A percentile compares a stretch with the other conserved stretches of the same genome.
phyloP scores from a whole-genome alignment of 805 yeast species.

The Yarrowia porcina region DNA sequence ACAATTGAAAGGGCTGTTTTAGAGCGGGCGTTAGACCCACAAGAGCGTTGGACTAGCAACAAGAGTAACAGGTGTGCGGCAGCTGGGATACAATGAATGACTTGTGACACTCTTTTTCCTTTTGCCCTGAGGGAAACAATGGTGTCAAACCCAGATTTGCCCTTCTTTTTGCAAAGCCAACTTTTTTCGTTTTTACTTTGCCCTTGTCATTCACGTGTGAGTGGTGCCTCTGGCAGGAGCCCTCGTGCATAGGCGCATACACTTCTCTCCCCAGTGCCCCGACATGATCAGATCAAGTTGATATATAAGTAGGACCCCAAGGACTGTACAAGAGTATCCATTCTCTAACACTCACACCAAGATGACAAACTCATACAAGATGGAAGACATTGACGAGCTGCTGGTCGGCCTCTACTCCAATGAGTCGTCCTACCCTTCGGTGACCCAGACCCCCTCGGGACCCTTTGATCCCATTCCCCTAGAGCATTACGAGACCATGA shows the following conservation, averaged over 20 bases:
- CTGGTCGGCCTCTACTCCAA: background rate
- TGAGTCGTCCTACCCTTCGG: background rate
- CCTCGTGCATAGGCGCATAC: background rate
- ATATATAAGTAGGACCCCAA: background rate
- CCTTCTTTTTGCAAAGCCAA: too few relatives aligned
- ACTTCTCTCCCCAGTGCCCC: background rate
- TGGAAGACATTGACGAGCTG: slow-evolving; percentile 17
- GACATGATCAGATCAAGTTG: background rate
- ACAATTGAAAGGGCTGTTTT: too few relatives aligned
- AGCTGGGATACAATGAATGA: too few relatives aligned
- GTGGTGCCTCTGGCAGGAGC: background rate
- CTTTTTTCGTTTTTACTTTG: background rate
- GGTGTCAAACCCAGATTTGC: background rate
- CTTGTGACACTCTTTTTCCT: too few relatives aligned
- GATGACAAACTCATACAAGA: background rate
- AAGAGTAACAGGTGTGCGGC: too few relatives aligned
- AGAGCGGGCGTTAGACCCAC: too few relatives aligned
- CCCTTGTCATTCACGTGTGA: background rate
- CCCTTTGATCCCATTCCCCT: slow-evolving; percentile 6
- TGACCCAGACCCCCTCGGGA: background rate
- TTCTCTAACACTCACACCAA: background rate
- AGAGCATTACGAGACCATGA: background rate
- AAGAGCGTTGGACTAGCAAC: background rate
- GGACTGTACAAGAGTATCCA: too few relatives aligned
- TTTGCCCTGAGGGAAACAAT: background rate